Evolutionary conservation across 169 alveolate species (phyloP), one percentile per base, ranked within the genome.

Genomic region (Cyclospora cayetanensis): DNA sequence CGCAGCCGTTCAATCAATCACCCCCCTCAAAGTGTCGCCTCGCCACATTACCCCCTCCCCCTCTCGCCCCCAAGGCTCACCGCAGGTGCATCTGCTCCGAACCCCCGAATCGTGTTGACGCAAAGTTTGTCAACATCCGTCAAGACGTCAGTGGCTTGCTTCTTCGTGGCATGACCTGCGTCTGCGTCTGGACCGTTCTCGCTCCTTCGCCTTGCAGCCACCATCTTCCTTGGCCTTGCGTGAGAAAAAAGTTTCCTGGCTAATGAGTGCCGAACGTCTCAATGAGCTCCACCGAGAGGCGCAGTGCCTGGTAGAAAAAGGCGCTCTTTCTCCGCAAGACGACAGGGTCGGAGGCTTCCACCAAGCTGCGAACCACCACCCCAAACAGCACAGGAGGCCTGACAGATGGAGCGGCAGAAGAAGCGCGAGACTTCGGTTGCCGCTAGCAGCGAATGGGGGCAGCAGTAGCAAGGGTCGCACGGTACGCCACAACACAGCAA

Each of bases 61-160:
- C 25, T 11, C 25, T 11, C 25, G 60, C 9, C 9, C 27, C 27
- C 9, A 39, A 4, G n/a, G 27, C 93, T 20, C 37, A 91, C 94
- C 15, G 90, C 82, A 0, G 94, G 94, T 2, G 89, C 70, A 46
- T 91, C 94, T 9, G 94, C 94, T 20, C 92, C 94, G 53, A 91
- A 74, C n/a, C 90, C 88, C 34, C 94, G 94, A 50, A 91, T 91
- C 42, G 92, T 83, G 50, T 91, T 84, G 79, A 91, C 82, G 84
- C 94, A 91, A 60, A 91, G n/a, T 41, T 35, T 74, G 39, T 91
- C 94, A 4, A 27, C 60, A 41, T 85, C 74, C n/a, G 76, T 79
- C 31, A 68, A 29, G 18, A 50, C 39, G 2, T 65, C 91, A 0
- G 91, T 68, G 68, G 41, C 74, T 29, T 50, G 65, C 20, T 66